Percentiles rank a stretch among this genome's conserved stretches.
phyloP scores from a whole-genome alignment of 2,329 filamentous ascomycete genomes.

The Colletotrichum gigasporum region DNA sequence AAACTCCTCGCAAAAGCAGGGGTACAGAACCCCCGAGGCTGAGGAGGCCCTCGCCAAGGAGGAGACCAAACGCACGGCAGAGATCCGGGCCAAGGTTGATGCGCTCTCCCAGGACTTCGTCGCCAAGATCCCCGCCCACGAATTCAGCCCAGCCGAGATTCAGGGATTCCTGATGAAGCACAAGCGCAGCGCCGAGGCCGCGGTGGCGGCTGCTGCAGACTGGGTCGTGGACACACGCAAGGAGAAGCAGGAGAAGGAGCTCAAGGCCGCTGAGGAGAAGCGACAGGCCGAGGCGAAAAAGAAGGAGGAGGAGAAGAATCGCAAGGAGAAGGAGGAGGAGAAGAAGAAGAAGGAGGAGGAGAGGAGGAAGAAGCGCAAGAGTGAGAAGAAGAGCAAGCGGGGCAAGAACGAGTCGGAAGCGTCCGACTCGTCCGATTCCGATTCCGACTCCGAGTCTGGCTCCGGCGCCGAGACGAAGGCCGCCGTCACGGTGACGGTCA shows the following conservation, averaged over 20 bases:
- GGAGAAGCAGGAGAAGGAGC: conserved; percentile 57
- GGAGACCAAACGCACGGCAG: conserved; percentile 43
- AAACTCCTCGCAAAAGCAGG: background rate
- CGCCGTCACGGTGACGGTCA: background rate
- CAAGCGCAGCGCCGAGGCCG: conserved; percentile 61
- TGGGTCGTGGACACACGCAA: conserved; percentile 61
- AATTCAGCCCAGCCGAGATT: conserved; percentile 70
- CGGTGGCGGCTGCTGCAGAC: conserved; percentile 54
- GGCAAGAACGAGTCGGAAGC: conserved; percentile 29
- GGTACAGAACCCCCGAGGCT: conserved; percentile 1
- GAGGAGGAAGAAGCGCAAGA: conserved; percentile 34
- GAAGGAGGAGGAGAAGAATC: conserved; percentile 43
- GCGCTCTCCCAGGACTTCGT: conserved; percentile 59
- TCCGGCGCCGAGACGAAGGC: background rate
- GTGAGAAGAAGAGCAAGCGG: conserved; percentile 33
- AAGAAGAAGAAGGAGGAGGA: conserved; percentile 41
- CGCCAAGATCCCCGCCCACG: conserved; percentile 58
- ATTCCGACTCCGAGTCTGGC: background rate
- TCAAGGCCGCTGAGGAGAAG: conserved; percentile 52
- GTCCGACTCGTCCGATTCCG: background rate
- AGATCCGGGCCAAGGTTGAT: conserved; percentile 52
- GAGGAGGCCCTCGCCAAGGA: conserved; percentile 42
- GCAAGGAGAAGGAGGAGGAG: conserved; percentile 42
- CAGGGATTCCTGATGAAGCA: conserved; percentile 67
- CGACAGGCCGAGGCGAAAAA: conserved; percentile 48